phyloP scores from a whole-genome alignment of 139 green algal genomes.

The Haematococcus lacustris region DNA sequence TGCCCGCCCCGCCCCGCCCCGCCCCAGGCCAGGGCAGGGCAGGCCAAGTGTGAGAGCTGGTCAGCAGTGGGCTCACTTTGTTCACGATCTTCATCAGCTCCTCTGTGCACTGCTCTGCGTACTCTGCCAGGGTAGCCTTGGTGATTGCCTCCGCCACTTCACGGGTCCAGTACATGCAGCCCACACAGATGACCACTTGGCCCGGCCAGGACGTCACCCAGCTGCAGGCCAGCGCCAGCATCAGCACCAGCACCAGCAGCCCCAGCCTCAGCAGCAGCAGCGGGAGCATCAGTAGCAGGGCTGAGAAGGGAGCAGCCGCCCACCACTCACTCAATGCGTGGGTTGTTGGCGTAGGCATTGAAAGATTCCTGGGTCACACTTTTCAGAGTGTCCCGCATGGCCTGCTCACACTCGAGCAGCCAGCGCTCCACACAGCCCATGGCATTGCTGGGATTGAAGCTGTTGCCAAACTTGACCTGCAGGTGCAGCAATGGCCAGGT shows the following conservation, averaged over 20 bases:
- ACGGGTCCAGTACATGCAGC: constrained; percentile 71
- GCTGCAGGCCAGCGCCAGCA: too few relatives aligned
- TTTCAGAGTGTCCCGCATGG: constrained; percentile 60
- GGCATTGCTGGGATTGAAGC: constrained; percentile 57
- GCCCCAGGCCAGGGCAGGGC: too few relatives aligned
- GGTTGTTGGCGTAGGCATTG: constrained; percentile 46
- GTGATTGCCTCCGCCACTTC: constrained; percentile 52
- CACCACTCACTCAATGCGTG: constrained; percentile 52
- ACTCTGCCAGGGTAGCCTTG: constrained; percentile 31
- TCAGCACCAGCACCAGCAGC: too few relatives aligned
- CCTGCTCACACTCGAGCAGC: constrained; percentile 68
- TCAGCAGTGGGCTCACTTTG: constrained; percentile 26
- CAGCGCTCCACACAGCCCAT: constrained; percentile 68
- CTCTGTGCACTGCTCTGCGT: constrained; percentile 53
- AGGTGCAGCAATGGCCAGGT: too few relatives aligned
- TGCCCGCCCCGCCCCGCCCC: too few relatives aligned
- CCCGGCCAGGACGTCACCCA: constrained; percentile 56
- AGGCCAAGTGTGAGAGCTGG: too few relatives aligned
- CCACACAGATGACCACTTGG: constrained; percentile 52
- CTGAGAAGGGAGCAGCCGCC: neutral
- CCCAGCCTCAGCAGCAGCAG: constrained; percentile 5
- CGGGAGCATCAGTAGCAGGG: neutral
- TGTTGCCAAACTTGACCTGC: constrained; percentile 25
- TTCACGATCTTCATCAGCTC: constrained; percentile 64
- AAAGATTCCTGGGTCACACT: constrained; percentile 30